Evolutionary conservation across 139 green algal species (phyloP).

Genomic region (Chlamydomonas sp.): DNA sequence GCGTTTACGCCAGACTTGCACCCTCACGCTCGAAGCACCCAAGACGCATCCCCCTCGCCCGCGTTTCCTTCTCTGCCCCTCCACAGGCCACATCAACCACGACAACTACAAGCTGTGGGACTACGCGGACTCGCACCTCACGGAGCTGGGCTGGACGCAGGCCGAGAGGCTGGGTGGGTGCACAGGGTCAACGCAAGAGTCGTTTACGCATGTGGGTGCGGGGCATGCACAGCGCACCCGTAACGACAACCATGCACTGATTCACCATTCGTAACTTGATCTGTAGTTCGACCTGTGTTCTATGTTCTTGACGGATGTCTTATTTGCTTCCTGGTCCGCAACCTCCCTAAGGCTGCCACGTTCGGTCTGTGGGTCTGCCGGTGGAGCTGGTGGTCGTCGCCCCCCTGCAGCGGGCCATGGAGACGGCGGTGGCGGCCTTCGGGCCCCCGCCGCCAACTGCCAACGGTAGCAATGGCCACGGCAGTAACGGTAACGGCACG

Average conservation of each 20-base stretch:
- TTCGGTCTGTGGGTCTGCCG: constrained; percentile 1
- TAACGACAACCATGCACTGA: too few species aligned
- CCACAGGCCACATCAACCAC: constrained; percentile 32
- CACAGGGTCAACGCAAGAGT: background rate
- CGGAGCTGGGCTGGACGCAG: constrained; percentile 58
- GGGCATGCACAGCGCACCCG: too few species aligned
- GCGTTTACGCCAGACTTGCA: too few species aligned
- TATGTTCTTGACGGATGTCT: too few species aligned
- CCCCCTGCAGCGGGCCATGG: constrained; percentile 57
- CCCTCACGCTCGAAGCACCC: too few species aligned
- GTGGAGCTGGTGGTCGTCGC: constrained; percentile 59
- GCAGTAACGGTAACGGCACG: background rate
- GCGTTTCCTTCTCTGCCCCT: background rate
- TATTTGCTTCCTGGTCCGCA: too few species aligned
- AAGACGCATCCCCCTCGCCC: background rate
- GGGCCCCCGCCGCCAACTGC: background rate
- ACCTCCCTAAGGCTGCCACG: background rate
- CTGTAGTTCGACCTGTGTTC: too few species aligned
- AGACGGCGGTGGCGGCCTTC: constrained; percentile 64
- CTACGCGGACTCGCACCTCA: constrained; percentile 65
- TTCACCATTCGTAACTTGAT: too few species aligned
- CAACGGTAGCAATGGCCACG: background rate
- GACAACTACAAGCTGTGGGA: constrained; percentile 40
- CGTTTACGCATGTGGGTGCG: too few species aligned
- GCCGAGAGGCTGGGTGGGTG: constrained; percentile 43